Percentiles rank a stretch among this genome's conserved stretches.
phyloP scores from a whole-genome alignment of 495 filamentous ascomycete genomes.

The Immersiella caudata region DNA sequence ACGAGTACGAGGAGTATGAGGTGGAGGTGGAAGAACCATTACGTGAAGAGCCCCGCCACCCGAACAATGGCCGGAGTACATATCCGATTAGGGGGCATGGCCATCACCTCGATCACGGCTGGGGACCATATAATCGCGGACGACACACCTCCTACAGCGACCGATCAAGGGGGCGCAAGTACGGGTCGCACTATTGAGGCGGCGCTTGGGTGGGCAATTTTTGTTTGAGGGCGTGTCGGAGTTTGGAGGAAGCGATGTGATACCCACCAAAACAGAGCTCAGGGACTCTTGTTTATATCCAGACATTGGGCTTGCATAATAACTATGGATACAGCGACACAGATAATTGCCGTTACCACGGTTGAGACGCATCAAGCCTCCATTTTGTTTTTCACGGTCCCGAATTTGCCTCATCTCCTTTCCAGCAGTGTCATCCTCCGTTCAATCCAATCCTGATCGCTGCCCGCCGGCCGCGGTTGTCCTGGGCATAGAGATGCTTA shows the following conservation, averaged over 20 bases:
- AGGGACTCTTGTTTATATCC: no score
- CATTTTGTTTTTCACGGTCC: no score
- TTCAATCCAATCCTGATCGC: no score
- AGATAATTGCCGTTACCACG: no score
- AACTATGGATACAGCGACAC: no score
- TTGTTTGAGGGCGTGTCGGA: background rate
- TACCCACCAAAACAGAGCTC: background rate
- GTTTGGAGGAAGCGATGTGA: background rate
- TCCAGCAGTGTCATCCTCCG: no score
- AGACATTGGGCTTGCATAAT: no score
- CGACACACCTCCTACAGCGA: background rate
- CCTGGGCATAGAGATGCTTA: no score
- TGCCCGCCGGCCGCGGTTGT: no score
- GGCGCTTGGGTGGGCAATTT: background rate
- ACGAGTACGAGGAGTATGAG: conserved; percentile 78
- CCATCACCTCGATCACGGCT: conserved; percentile 30
- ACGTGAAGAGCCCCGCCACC: conserved; percentile 36
- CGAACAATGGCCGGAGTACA: conserved; percentile 24
- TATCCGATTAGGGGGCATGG: conserved; percentile 19
- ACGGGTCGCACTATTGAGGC: background rate
- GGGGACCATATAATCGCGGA: conserved; percentile 30
- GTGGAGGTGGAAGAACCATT: conserved; percentile 63
- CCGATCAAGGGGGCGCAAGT: background rate
- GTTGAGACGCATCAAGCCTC: no score
- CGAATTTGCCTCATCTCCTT: no score